Percentiles rank a stretch among this genome's conserved stretches.
Conservation (phyloP, 1,284 basidiomycete species). For the Salmacisia buchloeana region DNA sequence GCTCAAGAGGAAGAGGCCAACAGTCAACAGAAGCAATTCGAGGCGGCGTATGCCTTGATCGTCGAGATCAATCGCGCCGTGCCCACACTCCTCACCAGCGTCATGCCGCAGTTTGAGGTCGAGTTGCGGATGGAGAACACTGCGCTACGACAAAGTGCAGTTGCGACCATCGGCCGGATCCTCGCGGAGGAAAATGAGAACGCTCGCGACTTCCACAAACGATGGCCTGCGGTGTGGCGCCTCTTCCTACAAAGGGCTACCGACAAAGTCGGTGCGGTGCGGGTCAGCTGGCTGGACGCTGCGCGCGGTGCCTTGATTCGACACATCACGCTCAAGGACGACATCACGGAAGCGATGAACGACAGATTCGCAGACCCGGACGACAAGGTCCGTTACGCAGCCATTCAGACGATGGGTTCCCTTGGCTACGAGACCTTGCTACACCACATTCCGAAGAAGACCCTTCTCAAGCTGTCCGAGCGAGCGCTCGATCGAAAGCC, state of each 20-base stretch:
- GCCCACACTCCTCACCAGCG: slow-evolving; percentile 75
- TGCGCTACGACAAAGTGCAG: slow-evolving; percentile 69
- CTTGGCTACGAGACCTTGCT: slow-evolving; percentile 85
- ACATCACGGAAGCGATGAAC: slow-evolving; percentile 22
- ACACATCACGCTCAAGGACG: slow-evolving; percentile 65
- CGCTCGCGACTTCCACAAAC: slow-evolving; percentile 13
- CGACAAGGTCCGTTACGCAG: slow-evolving; percentile 79
- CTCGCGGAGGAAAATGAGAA: slow-evolving; percentile 57
- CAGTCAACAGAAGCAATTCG: slow-evolving; percentile 52
- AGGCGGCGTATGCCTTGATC: slow-evolving; percentile 75
- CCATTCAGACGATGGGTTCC: slow-evolving; percentile 72
- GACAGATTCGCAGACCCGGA: slow-evolving; percentile 65
- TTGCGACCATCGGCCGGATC: slow-evolving; percentile 81
- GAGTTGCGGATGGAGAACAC: slow-evolving; percentile 75
- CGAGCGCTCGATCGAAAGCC: slow-evolving; percentile 81
- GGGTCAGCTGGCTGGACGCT: slow-evolving; percentile 73
- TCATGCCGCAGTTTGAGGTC: slow-evolving; percentile 87
- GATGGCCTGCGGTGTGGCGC: slow-evolving; percentile 75
- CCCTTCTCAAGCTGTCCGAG: slow-evolving; percentile 64
- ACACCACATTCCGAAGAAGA: slow-evolving; percentile 68
- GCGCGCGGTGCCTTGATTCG: slow-evolving; percentile 59
- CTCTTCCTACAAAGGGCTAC: slow-evolving; percentile 74
- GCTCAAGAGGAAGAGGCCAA: slow-evolving; percentile 48
- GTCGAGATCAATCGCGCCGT: slow-evolving; percentile 74
- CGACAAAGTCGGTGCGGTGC: slow-evolving; percentile 68